Base-by-base conservation (phyloP, 2,329 filamentous ascomycete species). In the Geosmithia morbida region DNA sequence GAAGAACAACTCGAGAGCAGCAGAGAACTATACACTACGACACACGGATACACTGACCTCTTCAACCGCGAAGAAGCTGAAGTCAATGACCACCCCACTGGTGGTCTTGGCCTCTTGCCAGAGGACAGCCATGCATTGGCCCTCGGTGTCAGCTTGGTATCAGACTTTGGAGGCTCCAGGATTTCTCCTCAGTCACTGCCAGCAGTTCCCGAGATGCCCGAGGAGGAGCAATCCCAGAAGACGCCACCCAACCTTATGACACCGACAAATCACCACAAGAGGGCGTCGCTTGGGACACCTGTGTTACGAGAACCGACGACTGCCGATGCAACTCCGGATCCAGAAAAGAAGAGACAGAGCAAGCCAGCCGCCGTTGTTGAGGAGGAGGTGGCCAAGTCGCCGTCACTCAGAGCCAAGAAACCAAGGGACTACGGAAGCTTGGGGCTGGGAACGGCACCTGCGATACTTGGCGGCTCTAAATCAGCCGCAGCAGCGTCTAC, bases 161-260 rank as follows among this genome's bases (percentile, higher is more conserved):
- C 55, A 26, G 60, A 61, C 16, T 46, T 63, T 16, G 53, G 61
- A 22, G 70, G 69, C 41, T 64, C 68, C 48, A 62, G 46, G 26
- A 65, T 66, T 44, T 68, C 66, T 2, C 62, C 68, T 6, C 64
- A 67, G 48, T 61, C 61, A n/a, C 57, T 79, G 44, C 65, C 74
- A 3, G 69, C 72, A 0, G 74, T 79, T 3, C 65, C 67, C 53
- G 74, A 79, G 54, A 61, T 65, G 8, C 63, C 65, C 1, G 73
- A 76, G 53, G 67, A 68, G 2, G 63, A 70, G 41, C 62, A 26
- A 26, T 8, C 64, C 48, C 56, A 30, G 55, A 60, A 7, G 66
- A 72, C 14, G 48, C 57, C 33, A 71, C 62, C 63, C 61, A 58
- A 41, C 56, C 55, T 20, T 56, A 60, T 44, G 58, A 48, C 20